A percentile compares a stretch with the other conserved stretches of the same genome.
Evolutionary conservation across 2,329 filamentous ascomycete species (phyloP).

Genomic region (Ophiostoma ips): DNA sequence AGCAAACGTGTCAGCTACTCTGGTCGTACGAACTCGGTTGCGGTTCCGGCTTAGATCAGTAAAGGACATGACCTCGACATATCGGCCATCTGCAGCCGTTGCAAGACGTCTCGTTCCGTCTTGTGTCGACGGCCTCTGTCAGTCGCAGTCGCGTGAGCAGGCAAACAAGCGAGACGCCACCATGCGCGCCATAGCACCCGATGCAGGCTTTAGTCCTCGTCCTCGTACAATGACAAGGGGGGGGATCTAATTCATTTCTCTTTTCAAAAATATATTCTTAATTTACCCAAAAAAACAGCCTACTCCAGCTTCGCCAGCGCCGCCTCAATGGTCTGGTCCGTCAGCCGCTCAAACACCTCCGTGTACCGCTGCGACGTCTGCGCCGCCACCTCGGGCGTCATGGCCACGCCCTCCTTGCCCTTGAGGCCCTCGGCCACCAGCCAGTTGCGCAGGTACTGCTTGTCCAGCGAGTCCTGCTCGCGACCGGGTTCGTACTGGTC

Average conservation of each 20-base stretch:
- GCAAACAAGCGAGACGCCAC: too few relatives aligned
- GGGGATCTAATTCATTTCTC: too few relatives aligned
- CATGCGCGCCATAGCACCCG: too few relatives aligned
- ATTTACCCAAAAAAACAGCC: background rate
- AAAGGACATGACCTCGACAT: background rate
- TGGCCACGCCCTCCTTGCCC: constrained; percentile 56
- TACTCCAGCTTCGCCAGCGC: constrained; percentile 16
- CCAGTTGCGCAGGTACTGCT: constrained; percentile 77
- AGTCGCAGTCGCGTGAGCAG: too few relatives aligned
- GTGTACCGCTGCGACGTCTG: constrained; percentile 59
- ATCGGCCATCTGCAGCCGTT: too few relatives aligned
- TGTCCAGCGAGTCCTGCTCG: constrained; percentile 76
- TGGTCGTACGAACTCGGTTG: constrained; percentile 5
- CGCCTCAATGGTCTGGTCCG: constrained; percentile 35
- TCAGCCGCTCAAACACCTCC: constrained; percentile 61
- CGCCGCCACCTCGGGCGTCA: constrained; percentile 57
- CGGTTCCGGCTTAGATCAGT: background rate
- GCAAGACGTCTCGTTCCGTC: background rate
- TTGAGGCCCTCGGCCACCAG: constrained; percentile 58
- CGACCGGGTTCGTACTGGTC: constrained; percentile 58
- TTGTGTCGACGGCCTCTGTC: too few relatives aligned
- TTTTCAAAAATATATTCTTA: background rate
- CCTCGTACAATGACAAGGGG: too few relatives aligned
- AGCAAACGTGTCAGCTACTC: background rate
- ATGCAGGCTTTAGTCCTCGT: too few relatives aligned